Base-by-base conservation (phyloP, 1,139 yeast species). In the Saccharomycopsis hybrid region DNA sequence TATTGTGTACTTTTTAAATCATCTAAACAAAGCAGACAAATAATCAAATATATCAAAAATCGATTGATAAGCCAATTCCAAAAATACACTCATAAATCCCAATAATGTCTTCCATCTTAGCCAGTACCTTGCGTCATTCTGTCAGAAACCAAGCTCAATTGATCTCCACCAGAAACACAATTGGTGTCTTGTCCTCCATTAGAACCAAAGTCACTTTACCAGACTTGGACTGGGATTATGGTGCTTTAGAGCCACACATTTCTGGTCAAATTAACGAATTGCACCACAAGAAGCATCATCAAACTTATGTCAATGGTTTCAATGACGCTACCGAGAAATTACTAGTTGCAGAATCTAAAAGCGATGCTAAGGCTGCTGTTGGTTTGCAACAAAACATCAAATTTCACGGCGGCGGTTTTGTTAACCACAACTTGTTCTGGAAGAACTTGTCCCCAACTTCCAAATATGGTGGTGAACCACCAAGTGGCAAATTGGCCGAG, bases 361-460 rank as follows among this genome's bases (percentile, higher is more conserved):
- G 85, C 53, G 87, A 85, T 58, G 76, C 77, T 56, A 74, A 80
- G 65, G 80, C 80, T 65, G 72, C 85, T 51, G 76, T 86, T 61
- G 71, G 71, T 52, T 76, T 88, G 63, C 88, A 85, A 66, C 86
- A 86, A 61, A 74, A 78, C 62, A 82, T 90, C 72, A 88, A 85
- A 67, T 90, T 90, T 80, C 94, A 88, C 67, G 96, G 95, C 57
- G 97, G 97, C 65, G 97, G 97, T 31, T 88, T 78, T 76, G 73
- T 82, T 62, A 88, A 88, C 78, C 96, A 88, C 70, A 74, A 82
- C 59, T 72, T 87, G 61, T 88, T 85, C 76, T 88, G 96, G 96
- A 86, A 86, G 72, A 86, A 83, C 71, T 75, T 90, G 68, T 86
- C 96, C 18, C 97, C 97, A 37, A 71, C 68, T 53, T 77, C 80